Conservation (phyloP, 202 grass and related monocot genomes). For the Musa balbisiana region DNA sequence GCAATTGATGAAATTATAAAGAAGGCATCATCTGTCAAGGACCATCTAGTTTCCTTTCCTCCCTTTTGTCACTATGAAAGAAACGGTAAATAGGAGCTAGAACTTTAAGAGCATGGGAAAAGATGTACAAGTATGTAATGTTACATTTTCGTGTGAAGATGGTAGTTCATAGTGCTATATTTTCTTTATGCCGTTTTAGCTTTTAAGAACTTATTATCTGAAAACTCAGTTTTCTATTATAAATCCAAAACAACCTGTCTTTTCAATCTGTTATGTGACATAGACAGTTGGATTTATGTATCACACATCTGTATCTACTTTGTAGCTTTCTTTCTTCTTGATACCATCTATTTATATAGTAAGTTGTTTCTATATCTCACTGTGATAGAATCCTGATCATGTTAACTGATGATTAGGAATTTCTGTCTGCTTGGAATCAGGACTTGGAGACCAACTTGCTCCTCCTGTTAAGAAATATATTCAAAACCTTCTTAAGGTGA, state of each 20-base stretch:
- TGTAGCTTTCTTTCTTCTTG: neutral
- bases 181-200: neutral
- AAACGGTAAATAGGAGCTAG: slow-evolving; percentile 38
- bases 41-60: slow-evolving; percentile 52
- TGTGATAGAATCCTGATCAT: neutral
- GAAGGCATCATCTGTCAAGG: slow-evolving; percentile 45
- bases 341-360: neutral
- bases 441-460: slow-evolving; percentile 46
- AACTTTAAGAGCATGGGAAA: neutral
- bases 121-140: neutral
- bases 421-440: slow-evolving; percentile 59
- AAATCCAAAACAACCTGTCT: neutral
- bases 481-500: slow-evolving; percentile 79
- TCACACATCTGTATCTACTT: neutral
- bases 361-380: neutral
- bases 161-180: neutral
- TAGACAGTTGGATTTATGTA: neutral
- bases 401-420: slow-evolving; percentile 33
- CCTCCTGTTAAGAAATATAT: slow-evolving; percentile 52
- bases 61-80: slow-evolving; percentile 49
- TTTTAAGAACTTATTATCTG: neutral
- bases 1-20: slow-evolving; percentile 45
- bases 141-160: neutral
- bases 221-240: neutral
- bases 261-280: neutral